Conservation (phyloP, 208 protist species). For the Wallacemonas rigidus region DNA sequence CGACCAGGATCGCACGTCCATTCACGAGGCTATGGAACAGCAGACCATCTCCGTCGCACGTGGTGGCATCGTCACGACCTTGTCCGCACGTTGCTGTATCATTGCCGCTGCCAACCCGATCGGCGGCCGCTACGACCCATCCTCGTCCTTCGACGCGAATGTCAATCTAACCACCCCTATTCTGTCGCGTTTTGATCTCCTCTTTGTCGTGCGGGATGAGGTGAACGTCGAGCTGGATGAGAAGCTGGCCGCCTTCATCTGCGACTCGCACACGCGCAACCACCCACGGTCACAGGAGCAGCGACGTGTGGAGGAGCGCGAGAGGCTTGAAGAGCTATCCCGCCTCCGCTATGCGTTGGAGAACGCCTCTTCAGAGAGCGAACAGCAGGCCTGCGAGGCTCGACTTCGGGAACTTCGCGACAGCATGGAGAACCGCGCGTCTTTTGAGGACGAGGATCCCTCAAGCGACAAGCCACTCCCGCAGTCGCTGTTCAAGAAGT, state of each 20-base stretch:
- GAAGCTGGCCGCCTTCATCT: conserved; percentile 96
- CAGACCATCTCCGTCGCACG: conserved; percentile 99
- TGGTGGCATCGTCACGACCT: conserved; percentile 99
- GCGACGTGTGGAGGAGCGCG: conserved; percentile 42
- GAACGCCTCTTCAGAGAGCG: conserved; percentile 63
- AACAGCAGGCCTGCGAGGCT: conserved; percentile 58
- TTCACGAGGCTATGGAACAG: conserved; percentile 99
- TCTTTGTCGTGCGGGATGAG: conserved; percentile 95
- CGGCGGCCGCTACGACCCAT: conserved; percentile 96
- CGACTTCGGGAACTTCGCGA: conserved; percentile 56
- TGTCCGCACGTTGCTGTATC: conserved; percentile 96
- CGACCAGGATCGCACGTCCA: conserved; percentile 97
- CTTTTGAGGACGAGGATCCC: conserved; percentile 84
- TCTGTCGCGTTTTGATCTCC: conserved; percentile 98
- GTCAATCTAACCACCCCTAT: conserved; percentile 99
- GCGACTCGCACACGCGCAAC: conserved; percentile 93
- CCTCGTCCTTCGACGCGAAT: conserved; percentile 96
- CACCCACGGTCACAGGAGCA: conserved; percentile 86
- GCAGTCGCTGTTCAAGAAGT: conserved; percentile 97
- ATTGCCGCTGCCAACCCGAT: conserved; percentile 99
- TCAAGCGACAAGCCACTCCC: conserved; percentile 84
- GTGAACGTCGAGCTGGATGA: conserved; percentile 96
- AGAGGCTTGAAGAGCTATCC: conserved; percentile 58
- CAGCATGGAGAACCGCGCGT: conserved; percentile 31
- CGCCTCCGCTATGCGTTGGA: conserved; percentile 69